Base-by-base conservation (phyloP, 305 asterid species). In the Solanum aculeatissimum region DNA sequence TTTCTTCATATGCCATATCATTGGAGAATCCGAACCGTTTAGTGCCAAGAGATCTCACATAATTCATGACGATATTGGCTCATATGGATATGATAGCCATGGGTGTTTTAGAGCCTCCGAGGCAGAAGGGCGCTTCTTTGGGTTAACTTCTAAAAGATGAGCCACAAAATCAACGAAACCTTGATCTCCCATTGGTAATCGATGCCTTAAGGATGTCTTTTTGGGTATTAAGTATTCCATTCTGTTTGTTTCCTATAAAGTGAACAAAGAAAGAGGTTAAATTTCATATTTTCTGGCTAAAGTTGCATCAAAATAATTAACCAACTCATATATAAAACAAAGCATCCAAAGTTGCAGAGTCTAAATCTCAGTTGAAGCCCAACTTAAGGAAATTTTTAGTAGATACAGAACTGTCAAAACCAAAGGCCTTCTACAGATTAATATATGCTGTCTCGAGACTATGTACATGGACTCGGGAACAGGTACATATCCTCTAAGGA, bases 161-260 rank as follows among this genome's bases (percentile, higher is more conserved):
- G 89, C 90, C 87, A 94, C 98, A 82, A 95, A 95, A 90, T 95
- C 98, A 9, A 95, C 90, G 90, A 97, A 97, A 55, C 98, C 99
- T 90, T 94, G 98, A 88, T 97, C 98, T 68, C 98, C 99, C 99
- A 97, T 95, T 40, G 99, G 99, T 88, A 95, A 86, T 43, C 98
- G 93, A 90, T 92, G 95, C 88, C 98, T 93, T 78, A 97, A 89
- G 81, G 98, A 94, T 42, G 99, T 92, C 92, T 92, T 97, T 83
- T 97, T 97, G 66, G 99, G 98, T 83, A 95, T 93, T 89, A 97
- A 91, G 90, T 94, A 97, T 85, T 97, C 99, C 87, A 97, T 88
- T 88, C 97, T 92, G 91, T 84, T 93, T 9, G 93, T 90, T 63
- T 95, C 99, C 99, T 97, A 97, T 47, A 66, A 78, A 77, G 1